Conservation (phyloP, 176 grass and related monocot species). For the Rhynchospora tenuis region DNA sequence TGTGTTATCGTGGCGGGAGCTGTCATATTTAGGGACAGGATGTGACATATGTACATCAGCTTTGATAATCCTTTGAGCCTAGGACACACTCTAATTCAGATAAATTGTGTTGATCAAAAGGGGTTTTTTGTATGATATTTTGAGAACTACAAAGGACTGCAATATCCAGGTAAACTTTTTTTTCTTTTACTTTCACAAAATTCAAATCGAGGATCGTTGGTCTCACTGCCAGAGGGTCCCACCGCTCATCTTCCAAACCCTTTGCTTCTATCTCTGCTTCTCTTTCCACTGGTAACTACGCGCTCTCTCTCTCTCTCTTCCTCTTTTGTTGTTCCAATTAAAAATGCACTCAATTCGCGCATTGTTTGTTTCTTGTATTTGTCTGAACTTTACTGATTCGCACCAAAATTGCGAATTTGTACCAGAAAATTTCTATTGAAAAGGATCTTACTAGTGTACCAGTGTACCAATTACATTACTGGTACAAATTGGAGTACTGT, state of each 20-base stretch:
- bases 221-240: background rate
- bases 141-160: conserved; percentile 85
- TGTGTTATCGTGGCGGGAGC: too few species aligned
- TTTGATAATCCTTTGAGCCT: conserved; percentile 77
- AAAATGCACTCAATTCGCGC: background rate
- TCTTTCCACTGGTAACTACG: conserved; percentile 31
- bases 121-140: conserved; percentile 94
- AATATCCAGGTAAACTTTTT: conserved; percentile 55
- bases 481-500: too few species aligned
- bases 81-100: conserved; percentile 64
- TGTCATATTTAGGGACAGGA: too few species aligned
- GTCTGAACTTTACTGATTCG: background rate
- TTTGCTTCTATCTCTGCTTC: conserved; percentile 38
- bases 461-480: background rate
- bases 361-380: background rate
- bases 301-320: background rate
- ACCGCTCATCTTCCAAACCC: conserved; percentile 7
- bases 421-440: background rate
- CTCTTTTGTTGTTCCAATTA: background rate
- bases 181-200: background rate
- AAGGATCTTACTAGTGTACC: background rate
- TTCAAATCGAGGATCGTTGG: background rate
- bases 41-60: too few species aligned
- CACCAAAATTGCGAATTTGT: background rate
- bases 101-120: conserved; percentile 84